Evolutionary conservation across 208 protist species (phyloP).

Genomic region (Leishmania mexicana): DNA sequence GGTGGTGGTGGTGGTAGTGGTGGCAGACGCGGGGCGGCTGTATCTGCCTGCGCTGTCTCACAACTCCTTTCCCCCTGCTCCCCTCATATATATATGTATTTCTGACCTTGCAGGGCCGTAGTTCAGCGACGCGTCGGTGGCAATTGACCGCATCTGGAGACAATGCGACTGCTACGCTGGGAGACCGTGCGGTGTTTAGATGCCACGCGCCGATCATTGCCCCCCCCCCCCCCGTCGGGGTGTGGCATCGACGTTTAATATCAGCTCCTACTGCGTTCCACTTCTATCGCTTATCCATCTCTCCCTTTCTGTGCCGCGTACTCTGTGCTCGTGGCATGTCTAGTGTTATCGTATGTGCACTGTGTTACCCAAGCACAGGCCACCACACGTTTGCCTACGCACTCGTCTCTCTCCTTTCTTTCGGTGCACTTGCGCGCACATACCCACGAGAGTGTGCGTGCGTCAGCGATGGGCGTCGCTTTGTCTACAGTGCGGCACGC

Average conservation of each 20-base stretch:
- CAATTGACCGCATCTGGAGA: neutral
- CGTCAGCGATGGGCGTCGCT: constrained; percentile 9
- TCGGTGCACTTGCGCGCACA: neutral
- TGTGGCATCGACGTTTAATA: neutral
- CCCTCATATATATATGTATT: no score
- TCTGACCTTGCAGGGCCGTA: neutral
- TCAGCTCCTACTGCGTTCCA: neutral
- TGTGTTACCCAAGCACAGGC: neutral
- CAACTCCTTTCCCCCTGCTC: no score
- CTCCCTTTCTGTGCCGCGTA: neutral
- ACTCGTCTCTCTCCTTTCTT: neutral
- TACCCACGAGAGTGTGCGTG: neutral
- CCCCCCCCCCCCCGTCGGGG: neutral
- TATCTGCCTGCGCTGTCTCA: neutral
- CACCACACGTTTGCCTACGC: neutral
- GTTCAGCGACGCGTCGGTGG: neutral
- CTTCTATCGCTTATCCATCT: neutral
- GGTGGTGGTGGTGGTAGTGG: neutral
- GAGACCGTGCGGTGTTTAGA: neutral
- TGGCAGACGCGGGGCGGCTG: neutral
- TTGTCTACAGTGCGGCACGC: neutral
- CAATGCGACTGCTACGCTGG: neutral
- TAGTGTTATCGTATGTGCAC: neutral
- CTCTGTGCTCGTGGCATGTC: neutral
- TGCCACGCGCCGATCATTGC: neutral